Evolutionary conservation across 768 basidiomycete genomes (phyloP).

Genomic region (Lactarius deliciosus): DNA sequence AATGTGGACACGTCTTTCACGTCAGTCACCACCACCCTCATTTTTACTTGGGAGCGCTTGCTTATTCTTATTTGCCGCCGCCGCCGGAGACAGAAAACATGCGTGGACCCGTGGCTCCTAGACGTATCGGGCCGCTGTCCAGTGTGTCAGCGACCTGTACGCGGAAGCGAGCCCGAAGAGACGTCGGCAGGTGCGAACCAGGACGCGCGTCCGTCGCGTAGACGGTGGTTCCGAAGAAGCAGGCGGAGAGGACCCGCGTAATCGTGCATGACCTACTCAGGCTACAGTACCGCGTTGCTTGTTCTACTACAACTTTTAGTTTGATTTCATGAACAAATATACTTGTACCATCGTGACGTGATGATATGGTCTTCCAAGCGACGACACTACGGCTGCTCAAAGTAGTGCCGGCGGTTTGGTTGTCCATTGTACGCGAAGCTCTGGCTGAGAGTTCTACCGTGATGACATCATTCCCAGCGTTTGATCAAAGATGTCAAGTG

Average conservation of each 20-base stretch:
- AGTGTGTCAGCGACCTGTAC: conserved; percentile 76
- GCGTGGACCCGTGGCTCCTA: conserved; percentile 85
- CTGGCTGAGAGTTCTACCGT: no score
- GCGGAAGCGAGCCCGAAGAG: conserved; percentile 43
- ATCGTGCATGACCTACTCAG: not conserved
- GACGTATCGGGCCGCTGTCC: conserved; percentile 88
- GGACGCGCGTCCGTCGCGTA: conserved; percentile 31
- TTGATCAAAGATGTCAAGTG: not conserved
- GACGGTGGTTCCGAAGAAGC: conserved; percentile 24
- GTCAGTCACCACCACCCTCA: conserved; percentile 45
- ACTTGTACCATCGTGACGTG: not conserved
- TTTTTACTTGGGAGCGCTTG: not conserved
- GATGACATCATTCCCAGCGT: no score
- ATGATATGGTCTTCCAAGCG: not conserved
- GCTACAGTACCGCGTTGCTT: not conserved
- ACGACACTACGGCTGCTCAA: not conserved
- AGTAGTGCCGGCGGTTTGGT: no score
- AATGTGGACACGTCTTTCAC: conserved; percentile 89
- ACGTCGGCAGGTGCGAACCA: conserved; percentile 35
- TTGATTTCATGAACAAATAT: not conserved
- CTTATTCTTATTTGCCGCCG: conserved; percentile 15
- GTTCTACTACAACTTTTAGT: not conserved
- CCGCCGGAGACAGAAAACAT: conserved; percentile 60
- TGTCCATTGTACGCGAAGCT: no score
- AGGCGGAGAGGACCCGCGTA: conserved; percentile 19